Base-by-base conservation (phyloP, 2,329 filamentous ascomycete species). In the Aspergillus sp. region DNA sequence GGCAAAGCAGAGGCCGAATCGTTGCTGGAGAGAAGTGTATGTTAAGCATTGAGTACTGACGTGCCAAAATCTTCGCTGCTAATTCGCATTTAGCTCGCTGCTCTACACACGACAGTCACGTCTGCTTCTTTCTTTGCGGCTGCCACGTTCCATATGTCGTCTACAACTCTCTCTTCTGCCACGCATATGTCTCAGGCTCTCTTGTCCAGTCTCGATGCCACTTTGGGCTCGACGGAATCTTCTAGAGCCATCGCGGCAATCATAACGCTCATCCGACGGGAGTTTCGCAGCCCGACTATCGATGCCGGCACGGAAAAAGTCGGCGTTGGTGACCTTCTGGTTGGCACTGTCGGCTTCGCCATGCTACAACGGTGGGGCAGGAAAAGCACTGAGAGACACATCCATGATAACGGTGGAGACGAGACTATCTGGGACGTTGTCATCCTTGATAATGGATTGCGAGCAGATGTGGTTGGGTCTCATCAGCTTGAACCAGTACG, bases 191-290 rank as follows among this genome's bases (percentile, higher is more conserved):
- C 79, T 0, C 77, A 80, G 57, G 75, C 77, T 42, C 73, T 80
- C 7, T 59, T 81, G 18, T 77, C 78, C 45, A 78, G 76, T 1
- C 70, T 81, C 11, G 78, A 81, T 68, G 77, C 79, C 2, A 77
- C 80, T 26, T 70, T 81, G 36, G 79, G 79, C 11, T 80, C 77
- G n/a, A 80, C 79, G 2, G 79, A 81, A 63, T 79, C 78, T 1
- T 81, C 79, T 5, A 74, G 78, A 42, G 79, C 79, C 2, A 80
- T 81, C 60, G 79, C 79, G 2, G 76, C 79, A 2, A 80, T 81
- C 29, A 76, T 81, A 55, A 80, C 77, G 4, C 70, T 81, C 32
- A 78, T 81, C 59, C 71, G 76, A 51, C 74, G 74, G 57, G 79
- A 81, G 62, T 77, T 80, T 36, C 70, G 74, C 39, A 75, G 73